phyloP scores from a whole-genome alignment of 805 yeast species.

The Torulaspora maleeae region DNA sequence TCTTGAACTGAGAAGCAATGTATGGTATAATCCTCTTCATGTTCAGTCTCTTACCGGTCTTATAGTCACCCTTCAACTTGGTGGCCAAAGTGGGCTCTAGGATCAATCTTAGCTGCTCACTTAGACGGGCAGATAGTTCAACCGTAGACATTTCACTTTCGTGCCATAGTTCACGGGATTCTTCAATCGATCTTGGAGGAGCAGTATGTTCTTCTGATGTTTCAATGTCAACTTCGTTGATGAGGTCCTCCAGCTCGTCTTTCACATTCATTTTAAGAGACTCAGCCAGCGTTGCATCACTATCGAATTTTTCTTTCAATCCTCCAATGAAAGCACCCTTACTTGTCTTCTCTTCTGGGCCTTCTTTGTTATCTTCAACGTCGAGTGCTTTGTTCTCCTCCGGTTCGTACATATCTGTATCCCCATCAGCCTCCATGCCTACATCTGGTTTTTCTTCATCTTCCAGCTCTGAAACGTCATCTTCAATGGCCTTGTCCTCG shows the following conservation, averaged over 20 bases:
- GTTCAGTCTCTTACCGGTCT: conserved; percentile 93
- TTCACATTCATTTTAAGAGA: conserved; percentile 25
- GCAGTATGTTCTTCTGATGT: conserved; percentile 27
- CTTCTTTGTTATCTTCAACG: conserved; percentile 22
- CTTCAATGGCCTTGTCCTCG: conserved; percentile 79
- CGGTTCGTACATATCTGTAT: conserved; percentile 24
- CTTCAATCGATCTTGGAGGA: conserved; percentile 53
- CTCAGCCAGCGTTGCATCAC: conserved; percentile 20
- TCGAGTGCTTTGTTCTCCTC: conserved; percentile 8
- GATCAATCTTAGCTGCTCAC: conserved; percentile 90
- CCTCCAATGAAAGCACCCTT: conserved; percentile 51
- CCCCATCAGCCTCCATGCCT: conserved; percentile 35
- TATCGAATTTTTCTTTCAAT: conserved; percentile 28
- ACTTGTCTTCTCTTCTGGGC: conserved; percentile 36
- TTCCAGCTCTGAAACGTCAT: conserved; percentile 44
- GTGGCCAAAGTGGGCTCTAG: conserved; percentile 96
- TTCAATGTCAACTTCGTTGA: conserved; percentile 35
- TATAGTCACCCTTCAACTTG: conserved; percentile 89
- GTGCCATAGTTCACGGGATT: conserved; percentile 77
- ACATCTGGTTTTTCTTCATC: conserved; percentile 35
- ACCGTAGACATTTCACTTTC: conserved; percentile 78
- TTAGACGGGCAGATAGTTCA: conserved; percentile 77
- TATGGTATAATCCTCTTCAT: conserved; percentile 97
- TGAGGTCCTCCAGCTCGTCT: conserved; percentile 32
- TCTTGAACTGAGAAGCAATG: conserved; percentile 94